phyloP scores from a whole-genome alignment of 768 basidiomycete species.

The Tulasnella sp. region DNA sequence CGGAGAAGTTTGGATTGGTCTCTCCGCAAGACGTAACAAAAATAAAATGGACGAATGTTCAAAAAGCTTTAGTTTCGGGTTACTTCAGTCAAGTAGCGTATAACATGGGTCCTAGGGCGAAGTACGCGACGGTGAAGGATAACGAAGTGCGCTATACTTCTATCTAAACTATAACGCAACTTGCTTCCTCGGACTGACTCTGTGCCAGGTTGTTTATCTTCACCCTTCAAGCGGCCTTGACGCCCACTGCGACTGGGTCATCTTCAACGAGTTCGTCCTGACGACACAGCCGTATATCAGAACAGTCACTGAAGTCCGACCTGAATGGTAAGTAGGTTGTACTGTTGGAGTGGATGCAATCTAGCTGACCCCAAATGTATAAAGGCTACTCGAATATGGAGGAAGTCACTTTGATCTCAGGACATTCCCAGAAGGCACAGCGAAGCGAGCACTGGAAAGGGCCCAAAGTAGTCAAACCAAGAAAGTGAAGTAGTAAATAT shows the following conservation, averaged over 20 bases:
- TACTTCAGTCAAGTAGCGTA: constrained; percentile 51
- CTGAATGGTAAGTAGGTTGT: constrained; percentile 71
- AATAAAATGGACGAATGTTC: constrained; percentile 44
- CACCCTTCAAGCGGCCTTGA: constrained; percentile 89
- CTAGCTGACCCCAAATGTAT: background rate
- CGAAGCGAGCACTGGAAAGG: constrained; percentile 64
- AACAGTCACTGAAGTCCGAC: constrained; percentile 83
- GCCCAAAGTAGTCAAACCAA: constrained; percentile 38
- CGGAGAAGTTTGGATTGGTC: constrained; percentile 47
- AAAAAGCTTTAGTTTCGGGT: constrained; percentile 47
- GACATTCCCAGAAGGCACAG: constrained; percentile 68
- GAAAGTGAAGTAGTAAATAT: background rate
- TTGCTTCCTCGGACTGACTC: constrained; percentile 19
- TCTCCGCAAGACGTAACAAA: constrained; percentile 44
- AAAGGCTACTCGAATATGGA: constrained; percentile 66
- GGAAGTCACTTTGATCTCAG: constrained; percentile 68
- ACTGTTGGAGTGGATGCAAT: background rate
- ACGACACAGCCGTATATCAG: constrained; percentile 88
- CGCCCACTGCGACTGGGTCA: constrained; percentile 85
- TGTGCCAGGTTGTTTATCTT: constrained; percentile 60
- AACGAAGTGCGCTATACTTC: constrained; percentile 63
- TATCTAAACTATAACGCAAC: background rate
- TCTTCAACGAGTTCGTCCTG: constrained; percentile 92
- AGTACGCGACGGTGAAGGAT: constrained; percentile 90
- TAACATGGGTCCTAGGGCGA: constrained; percentile 80